These are phyloP conservation scores for Pestalotiopsis sp. DNA, from an alignment of 2,329 filamentous ascomycete genomes.

Conservation along the genomic window DNA sequence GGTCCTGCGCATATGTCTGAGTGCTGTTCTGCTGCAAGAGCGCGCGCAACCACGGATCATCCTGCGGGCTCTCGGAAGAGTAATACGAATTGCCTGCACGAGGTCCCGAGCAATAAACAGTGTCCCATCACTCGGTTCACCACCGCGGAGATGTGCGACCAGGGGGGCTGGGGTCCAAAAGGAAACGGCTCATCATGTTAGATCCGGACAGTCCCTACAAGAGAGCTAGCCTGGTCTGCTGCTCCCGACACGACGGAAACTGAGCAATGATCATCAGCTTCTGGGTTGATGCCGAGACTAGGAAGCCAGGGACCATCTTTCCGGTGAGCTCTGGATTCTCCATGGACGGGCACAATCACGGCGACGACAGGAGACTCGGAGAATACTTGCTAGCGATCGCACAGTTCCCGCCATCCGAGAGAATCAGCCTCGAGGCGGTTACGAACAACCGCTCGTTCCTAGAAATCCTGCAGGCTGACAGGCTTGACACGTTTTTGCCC, in stretches of 20 bases:
- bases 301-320: not conserved
- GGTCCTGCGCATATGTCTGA: not conserved
- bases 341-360: not conserved
- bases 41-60: not conserved
- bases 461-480: not conserved
- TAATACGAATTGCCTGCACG: not conserved
- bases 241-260: not conserved
- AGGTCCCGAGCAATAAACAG: not conserved
- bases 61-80: not conserved
- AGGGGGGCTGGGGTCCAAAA: not conserved
- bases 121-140: not conserved
- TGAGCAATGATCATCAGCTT: not conserved
- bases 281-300: not conserved
- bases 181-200: not conserved
- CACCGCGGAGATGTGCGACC: constrained; percentile 3
- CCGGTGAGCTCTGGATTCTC: not conserved
- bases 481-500: not conserved
- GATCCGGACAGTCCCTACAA: not conserved
- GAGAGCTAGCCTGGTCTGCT: not conserved
- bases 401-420: not conserved
- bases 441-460: not conserved
- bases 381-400: not conserved
- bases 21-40: not conserved
- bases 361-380: not conserved
- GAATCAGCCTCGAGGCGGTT: not conserved